A percentile compares a stretch with the other conserved stretches of the same genome.
phyloP scores from a whole-genome alignment of 2,329 filamentous ascomycete species.

The Diplodia intermedia region DNA sequence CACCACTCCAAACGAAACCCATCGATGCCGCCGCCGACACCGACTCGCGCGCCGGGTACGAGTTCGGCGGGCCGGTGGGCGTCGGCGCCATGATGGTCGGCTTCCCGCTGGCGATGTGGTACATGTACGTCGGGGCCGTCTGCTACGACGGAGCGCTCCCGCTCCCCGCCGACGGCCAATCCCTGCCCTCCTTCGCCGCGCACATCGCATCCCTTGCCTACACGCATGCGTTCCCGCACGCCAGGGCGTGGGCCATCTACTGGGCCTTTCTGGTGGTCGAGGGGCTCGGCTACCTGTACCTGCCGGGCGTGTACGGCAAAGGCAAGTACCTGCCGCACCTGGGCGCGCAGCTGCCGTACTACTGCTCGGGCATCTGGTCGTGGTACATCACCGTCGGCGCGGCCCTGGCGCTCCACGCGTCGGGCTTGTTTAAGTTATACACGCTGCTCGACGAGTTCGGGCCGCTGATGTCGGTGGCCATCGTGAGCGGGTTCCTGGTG shows the following conservation, averaged over 20 bases:
- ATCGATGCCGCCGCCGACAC: neutral
- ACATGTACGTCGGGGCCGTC: conserved; percentile 96
- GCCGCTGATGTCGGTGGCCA: conserved; percentile 88
- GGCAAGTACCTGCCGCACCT: conserved; percentile 87
- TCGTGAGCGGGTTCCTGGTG: conserved; percentile 85
- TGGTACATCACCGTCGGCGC: conserved; percentile 85
- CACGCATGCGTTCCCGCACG: conserved; percentile 81
- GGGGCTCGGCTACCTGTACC: conserved; percentile 78
- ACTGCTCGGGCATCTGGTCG: conserved; percentile 86
- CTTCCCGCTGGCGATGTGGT: conserved; percentile 96
- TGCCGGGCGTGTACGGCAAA: conserved; percentile 86
- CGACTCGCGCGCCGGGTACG: conserved; percentile 55
- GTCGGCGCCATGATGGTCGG: conserved; percentile 86
- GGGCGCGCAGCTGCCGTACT: conserved; percentile 89
- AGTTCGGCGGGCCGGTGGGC: conserved; percentile 87
- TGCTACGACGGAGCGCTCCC: conserved; percentile 90
- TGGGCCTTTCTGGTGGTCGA: conserved; percentile 92
- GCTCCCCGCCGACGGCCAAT: conserved; percentile 68
- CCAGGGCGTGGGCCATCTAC: conserved; percentile 89
- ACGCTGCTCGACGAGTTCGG: conserved; percentile 95
- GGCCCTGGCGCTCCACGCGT: conserved; percentile 75
- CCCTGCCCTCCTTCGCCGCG: conserved; percentile 71
- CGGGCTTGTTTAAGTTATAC: conserved; percentile 85
- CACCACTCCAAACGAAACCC: neutral
- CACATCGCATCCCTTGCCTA: conserved; percentile 77